Evolutionary conservation across 805 yeast species (phyloP).

Genomic region (Saccharomycopsis fibuligera): DNA sequence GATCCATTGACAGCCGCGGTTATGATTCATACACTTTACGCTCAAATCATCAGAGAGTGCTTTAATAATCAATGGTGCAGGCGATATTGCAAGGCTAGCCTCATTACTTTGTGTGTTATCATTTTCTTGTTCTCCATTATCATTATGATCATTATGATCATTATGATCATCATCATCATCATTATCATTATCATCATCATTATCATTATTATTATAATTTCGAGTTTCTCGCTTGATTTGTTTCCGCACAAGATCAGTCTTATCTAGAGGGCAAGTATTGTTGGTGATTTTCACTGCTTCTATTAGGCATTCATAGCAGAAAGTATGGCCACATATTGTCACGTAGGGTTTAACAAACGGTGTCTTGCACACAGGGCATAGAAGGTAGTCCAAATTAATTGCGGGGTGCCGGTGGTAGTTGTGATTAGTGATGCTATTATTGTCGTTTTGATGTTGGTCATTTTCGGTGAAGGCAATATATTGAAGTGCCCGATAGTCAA

Average conservation of each 20-base stretch:
- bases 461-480: background rate
- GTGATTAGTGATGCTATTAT: background rate
- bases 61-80: conserved; percentile 44
- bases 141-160: too few species aligned
- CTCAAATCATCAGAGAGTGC: conserved; percentile 46
- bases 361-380: conserved; percentile 18
- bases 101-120: background rate
- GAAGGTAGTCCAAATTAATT: background rate
- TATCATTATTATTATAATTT: too few species aligned
- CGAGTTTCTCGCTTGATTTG: too few species aligned
- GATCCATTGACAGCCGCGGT: conserved; percentile 46
- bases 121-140: too few species aligned
- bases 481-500: background rate
- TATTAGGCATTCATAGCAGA: conserved; percentile 14
- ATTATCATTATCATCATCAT: too few species aligned
- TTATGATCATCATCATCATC: too few species aligned
- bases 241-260: background rate
- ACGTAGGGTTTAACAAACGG: conserved; percentile 19
- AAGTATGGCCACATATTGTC: conserved; percentile 20
- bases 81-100: conserved; percentile 27
- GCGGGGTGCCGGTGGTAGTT: too few species aligned
- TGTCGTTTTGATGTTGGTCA: background rate
- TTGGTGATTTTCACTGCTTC: conserved; percentile 3
- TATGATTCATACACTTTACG: conserved; percentile 40
- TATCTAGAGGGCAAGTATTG: conserved; percentile 16